Evolutionary conservation across 1,284 basidiomycete genomes (phyloP).

Genomic region (Ustilago nuda): DNA sequence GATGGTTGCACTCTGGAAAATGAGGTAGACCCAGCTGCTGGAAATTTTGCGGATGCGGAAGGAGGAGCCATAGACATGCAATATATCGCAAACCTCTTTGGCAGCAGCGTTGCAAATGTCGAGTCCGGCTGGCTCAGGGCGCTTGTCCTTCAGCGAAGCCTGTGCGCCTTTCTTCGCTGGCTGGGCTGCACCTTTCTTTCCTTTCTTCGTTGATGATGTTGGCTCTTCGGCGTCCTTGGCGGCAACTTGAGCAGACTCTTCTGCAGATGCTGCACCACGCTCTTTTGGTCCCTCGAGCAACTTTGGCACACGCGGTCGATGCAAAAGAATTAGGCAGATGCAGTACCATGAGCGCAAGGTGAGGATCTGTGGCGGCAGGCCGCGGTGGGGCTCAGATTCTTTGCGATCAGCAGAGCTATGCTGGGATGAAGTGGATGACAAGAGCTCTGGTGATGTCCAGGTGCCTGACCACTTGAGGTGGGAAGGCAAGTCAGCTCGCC

Average conservation of each 20-base stretch:
- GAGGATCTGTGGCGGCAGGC: constrained; percentile 45
- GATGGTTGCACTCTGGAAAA: constrained; percentile 55
- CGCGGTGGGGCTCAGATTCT: constrained; percentile 33
- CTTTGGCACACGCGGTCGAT: constrained; percentile 47
- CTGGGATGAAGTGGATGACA: not conserved
- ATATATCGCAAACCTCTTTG: constrained; percentile 49
- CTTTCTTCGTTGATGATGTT: not conserved
- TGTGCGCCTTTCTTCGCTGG: not conserved
- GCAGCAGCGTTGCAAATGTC: constrained; percentile 51
- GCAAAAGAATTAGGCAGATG: constrained; percentile 51
- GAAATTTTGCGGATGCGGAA: constrained; percentile 56
- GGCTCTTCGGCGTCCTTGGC: not conserved
- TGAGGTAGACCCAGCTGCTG: constrained; percentile 53
- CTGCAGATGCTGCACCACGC: constrained; percentile 3
- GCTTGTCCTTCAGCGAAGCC: constrained; percentile 1
- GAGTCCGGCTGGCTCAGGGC: constrained; percentile 33
- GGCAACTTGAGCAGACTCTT: not conserved
- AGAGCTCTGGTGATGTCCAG: constrained; percentile 34
- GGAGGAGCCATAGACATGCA: constrained; percentile 48
- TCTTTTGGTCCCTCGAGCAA: constrained; percentile 21
- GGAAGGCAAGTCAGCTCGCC: constrained; percentile 35
- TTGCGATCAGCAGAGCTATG: constrained; percentile 17
- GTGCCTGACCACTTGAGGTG: constrained; percentile 46
- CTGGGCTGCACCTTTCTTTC: not conserved
- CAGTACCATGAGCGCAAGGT: constrained; percentile 56